Evolutionary conservation across 345 rosid genomes (phyloP), one percentile per base, ranked within the genome.

Genomic region (Theobroma cacao): DNA sequence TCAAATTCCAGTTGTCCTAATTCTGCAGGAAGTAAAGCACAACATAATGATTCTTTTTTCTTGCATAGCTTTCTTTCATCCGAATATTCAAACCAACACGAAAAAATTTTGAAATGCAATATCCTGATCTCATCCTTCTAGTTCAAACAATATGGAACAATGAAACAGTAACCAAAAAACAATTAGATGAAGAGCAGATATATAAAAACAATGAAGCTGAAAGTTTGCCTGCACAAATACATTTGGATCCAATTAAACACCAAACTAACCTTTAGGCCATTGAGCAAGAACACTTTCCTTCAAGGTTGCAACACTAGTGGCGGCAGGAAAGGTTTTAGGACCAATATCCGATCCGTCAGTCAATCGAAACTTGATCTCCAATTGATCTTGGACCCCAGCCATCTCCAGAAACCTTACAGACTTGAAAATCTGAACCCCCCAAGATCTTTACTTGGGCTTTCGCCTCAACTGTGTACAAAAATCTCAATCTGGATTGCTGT

Each of bases 341-440:
- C 99, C 99, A 8, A 96, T 96, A 89, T 96, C 99, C 0, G 97
- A 88, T 79, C 97, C 98, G 80, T 96, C 99, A 2, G 83, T 85
- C 86, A 96, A 88, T 40, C 98, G 90, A 85, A 96, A 96, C 90
- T 90, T 94, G 85, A 96, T 92, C 90, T 96, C 95, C 76, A 92
- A 80, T 82, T 91, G 97, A 89, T 92, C 89, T 82, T 92, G 90
- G 13, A 89, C 93, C 70, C 83, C 90, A 61, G 92, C 92, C 99
- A 94, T 96, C 78, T 81, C 80, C 85, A 77, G 65, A 61, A 75
- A 81, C 76, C 78, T 61, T 79, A 58, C 30, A 78, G 59, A 36
- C 63, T 81, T 60, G 31, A 76, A 75, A 68, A 41, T 41, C 43
- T 69, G 55, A 79, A 81, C 28, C 47, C 26, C 50, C 65, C 78